Evolutionary conservation across 208 protist species (phyloP).

Genomic region (Leptomonas pyrrhocoris): DNA sequence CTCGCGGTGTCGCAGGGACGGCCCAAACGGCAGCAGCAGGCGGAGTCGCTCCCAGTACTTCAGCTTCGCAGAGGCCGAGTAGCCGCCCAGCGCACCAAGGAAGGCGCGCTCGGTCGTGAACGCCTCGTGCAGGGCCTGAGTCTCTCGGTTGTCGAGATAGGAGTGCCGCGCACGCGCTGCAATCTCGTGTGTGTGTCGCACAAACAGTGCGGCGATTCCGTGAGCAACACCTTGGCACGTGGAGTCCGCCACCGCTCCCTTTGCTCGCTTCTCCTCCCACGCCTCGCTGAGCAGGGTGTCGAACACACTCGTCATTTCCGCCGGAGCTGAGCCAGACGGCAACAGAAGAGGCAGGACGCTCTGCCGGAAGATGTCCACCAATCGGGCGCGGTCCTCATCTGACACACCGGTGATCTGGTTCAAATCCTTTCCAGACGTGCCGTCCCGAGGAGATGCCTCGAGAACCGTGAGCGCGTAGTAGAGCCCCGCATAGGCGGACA

Average conservation of each 20-base stretch:
- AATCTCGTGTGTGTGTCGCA: slow-evolving; percentile 21
- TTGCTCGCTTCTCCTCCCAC: slow-evolving; percentile 23
- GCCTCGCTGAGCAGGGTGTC: slow-evolving; percentile 14
- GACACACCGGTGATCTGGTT: slow-evolving; percentile 7
- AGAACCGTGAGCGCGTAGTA: slow-evolving; percentile 35
- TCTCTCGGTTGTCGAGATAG: slow-evolving; percentile 18
- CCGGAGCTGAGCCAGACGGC: slow-evolving; percentile 1
- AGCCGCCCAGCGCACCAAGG: slow-evolving; percentile 21
- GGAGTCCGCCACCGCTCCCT: slow-evolving; percentile 16
- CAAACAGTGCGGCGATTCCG: slow-evolving; percentile 25
- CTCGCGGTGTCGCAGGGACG: slow-evolving; percentile 46
- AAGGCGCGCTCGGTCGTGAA: slow-evolving; percentile 21
- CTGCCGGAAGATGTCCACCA: slow-evolving; percentile 22
- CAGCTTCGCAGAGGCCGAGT: slow-evolving; percentile 15
- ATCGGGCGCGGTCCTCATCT: slow-evolving; percentile 14
- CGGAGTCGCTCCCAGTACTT: slow-evolving; percentile 63
- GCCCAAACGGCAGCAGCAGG: slow-evolving; percentile 45
- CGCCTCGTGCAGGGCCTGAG: slow-evolving; percentile 8
- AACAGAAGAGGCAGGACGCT: slow-evolving; percentile 25
- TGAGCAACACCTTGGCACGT: slow-evolving; percentile 25
- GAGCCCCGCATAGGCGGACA: slow-evolving; percentile 41
- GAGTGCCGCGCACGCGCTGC: slow-evolving; percentile 20
- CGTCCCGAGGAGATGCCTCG: slow-evolving; percentile 22
- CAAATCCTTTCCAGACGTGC: neutral
- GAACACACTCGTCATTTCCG: slow-evolving; percentile 20